These are phyloP conservation scores for Globisporangium spiculum DNA, from an alignment of 352 stramenopile species.

Conservation along the genomic window DNA sequence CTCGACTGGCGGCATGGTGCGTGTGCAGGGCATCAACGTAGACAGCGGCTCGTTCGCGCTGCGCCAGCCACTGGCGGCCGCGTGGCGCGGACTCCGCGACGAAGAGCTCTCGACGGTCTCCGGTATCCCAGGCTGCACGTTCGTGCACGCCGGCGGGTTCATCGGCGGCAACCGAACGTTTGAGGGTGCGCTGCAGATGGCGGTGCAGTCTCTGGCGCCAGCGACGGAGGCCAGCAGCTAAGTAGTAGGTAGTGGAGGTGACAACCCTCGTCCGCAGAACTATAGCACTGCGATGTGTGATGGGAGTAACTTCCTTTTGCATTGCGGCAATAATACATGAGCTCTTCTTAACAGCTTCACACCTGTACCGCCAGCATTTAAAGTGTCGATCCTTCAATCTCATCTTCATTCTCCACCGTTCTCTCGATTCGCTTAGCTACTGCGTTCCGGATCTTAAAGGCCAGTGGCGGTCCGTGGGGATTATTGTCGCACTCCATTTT, in stretches of 20 bases:
- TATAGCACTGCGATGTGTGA: not conserved
- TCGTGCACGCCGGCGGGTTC: constrained; percentile 98
- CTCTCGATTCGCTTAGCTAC: not conserved
- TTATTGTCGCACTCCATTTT: too few relatives aligned
- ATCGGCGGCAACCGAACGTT: constrained; percentile 97
- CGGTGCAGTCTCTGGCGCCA: constrained; percentile 50
- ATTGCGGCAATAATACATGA: not conserved
- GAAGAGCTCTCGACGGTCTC: constrained; percentile 83
- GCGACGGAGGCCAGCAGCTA: not conserved
- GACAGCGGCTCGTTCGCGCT: constrained; percentile 93
- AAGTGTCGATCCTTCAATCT: not conserved
- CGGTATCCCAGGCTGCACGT: constrained; percentile 94
- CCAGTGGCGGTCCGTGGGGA: too few relatives aligned
- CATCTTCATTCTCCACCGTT: too few relatives aligned
- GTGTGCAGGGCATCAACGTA: constrained; percentile 95
- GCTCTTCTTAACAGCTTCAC: not conserved
- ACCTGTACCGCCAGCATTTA: not conserved
- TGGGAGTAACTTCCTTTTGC: not conserved
- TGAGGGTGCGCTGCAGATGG: constrained; percentile 96
- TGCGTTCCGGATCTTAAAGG: not conserved
- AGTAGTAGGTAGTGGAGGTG: not conserved
- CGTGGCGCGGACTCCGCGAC: constrained; percentile 95
- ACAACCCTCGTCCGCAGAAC: not conserved
- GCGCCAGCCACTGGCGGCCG: constrained; percentile 85
- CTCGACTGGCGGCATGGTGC: constrained; percentile 90